phyloP scores from a whole-genome alignment of 129 eudicot species.

The Tagetes patula region DNA sequence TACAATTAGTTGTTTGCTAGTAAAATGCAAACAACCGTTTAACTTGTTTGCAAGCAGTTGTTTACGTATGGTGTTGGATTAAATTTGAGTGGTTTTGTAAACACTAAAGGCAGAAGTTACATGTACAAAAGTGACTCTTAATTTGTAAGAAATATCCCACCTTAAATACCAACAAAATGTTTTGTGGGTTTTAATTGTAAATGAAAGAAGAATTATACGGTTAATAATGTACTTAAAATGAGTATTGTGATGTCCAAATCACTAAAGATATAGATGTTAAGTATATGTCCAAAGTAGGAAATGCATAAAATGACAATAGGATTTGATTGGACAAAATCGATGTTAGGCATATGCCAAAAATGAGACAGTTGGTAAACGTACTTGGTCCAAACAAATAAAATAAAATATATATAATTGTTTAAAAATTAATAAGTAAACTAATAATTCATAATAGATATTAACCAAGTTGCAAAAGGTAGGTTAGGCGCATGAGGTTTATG shows the following conservation, averaged over 20 bases:
- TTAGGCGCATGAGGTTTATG: slow-evolving; percentile 23
- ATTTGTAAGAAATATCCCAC: no score
- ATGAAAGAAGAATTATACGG: no score
- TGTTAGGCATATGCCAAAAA: slow-evolving; percentile 20
- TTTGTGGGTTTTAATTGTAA: no score
- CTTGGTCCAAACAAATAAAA: slow-evolving; percentile 14
- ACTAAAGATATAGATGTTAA: not conserved
- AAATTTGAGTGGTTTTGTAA: no score
- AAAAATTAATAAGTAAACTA: not conserved
- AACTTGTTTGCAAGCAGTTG: no score
- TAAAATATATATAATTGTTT: not conserved
- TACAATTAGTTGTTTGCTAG: no score
- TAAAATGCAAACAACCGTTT: no score
- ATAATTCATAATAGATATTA: not conserved
- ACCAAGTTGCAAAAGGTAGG: slow-evolving; percentile 22
- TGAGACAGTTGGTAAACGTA: slow-evolving; percentile 18
- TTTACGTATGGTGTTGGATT: no score
- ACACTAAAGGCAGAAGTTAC: no score
- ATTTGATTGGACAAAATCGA: slow-evolving; percentile 2
- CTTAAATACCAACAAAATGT: no score
- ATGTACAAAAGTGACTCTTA: no score
- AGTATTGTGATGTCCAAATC: not conserved
- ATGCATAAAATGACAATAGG: not conserved
- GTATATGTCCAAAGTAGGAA: slow-evolving; percentile 11
- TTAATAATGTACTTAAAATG: no score